phyloP scores from a whole-genome alignment of 2,329 filamentous ascomycete species.

The Diaporthe vaccinii region DNA sequence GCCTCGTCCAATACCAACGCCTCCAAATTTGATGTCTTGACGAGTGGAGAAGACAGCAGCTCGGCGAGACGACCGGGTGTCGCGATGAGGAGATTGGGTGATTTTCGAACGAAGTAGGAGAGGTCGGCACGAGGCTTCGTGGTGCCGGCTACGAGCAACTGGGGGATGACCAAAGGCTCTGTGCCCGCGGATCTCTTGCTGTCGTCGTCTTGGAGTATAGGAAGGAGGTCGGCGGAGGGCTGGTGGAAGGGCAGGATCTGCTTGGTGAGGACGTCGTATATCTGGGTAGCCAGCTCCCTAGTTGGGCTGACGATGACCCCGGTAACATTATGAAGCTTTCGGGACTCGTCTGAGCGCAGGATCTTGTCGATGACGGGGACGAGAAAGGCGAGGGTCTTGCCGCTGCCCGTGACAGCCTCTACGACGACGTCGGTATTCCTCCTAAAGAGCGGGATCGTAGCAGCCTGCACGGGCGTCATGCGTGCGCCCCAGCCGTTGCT shows the following conservation, averaged over 20 bases:
- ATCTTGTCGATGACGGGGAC: conserved; percentile 88
- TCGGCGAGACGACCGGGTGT: conserved; percentile 93
- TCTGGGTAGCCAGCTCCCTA: conserved; percentile 91
- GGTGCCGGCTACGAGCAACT: conserved; percentile 88
- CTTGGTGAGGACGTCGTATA: conserved; percentile 82
- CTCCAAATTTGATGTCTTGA: conserved; percentile 92
- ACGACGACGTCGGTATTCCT: conserved; percentile 94
- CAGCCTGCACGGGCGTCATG: conserved; percentile 96
- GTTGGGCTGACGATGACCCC: conserved; percentile 95
- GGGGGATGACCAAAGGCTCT: conserved; percentile 77
- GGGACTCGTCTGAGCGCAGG: conserved; percentile 82
- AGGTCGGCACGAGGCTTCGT: conserved; percentile 87
- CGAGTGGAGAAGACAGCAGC: conserved; percentile 86
- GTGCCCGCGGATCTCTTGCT: conserved; percentile 62
- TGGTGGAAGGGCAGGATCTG: conserved; percentile 83
- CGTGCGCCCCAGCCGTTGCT: conserved; percentile 81
- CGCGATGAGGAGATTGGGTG: conserved; percentile 89
- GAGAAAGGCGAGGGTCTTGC: conserved; percentile 86
- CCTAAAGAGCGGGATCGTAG: conserved; percentile 88
- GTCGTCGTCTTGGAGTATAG: conserved; percentile 66
- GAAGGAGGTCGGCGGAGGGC: conserved; percentile 77
- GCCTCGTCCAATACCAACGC: conserved; percentile 94
- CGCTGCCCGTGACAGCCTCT: conserved; percentile 90
- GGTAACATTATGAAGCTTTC: conserved; percentile 90
- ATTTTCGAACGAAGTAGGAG: conserved; percentile 84